Evolutionary conservation across 2,329 filamentous ascomycete species (phyloP).

Genomic region (Aspergillus novofumigatus): DNA sequence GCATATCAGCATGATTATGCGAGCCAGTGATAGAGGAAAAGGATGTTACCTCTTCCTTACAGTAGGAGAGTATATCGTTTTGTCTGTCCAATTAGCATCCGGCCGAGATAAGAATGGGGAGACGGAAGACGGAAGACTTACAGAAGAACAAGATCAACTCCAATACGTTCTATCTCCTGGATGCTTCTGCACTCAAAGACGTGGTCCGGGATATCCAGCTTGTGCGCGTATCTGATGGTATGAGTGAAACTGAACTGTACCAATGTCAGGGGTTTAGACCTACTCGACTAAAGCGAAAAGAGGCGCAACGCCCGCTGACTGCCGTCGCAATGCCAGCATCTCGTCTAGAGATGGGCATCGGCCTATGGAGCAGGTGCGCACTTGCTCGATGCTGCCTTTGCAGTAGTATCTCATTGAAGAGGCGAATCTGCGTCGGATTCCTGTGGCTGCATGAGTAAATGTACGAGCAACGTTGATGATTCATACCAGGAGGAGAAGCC

Average conservation of each 20-base stretch:
- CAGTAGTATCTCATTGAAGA: constrained; percentile 15
- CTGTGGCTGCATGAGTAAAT: constrained; percentile 1
- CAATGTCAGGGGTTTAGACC: background rate
- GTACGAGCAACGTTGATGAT: background rate
- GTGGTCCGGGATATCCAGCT: constrained; percentile 13
- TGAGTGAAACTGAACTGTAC: background rate
- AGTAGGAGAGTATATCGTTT: constrained; percentile 25
- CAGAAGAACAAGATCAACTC: constrained; percentile 17
- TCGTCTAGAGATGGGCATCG: constrained; percentile 12
- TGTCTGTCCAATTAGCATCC: constrained; percentile 10
- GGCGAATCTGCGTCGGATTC: constrained; percentile 10
- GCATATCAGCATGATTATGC: background rate
- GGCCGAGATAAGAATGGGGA: background rate
- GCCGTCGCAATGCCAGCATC: constrained; percentile 14
- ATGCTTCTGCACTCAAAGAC: constrained; percentile 17
- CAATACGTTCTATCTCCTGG: constrained; percentile 16
- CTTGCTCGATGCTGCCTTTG: constrained; percentile 14
- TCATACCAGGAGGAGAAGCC: constrained; percentile 8
- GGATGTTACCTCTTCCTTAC: constrained; percentile 20
- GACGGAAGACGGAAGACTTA: constrained; percentile 4
- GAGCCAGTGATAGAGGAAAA: background rate
- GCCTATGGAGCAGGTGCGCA: constrained; percentile 9
- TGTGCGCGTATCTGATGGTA: constrained; percentile 13
- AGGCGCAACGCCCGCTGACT: constrained; percentile 17
- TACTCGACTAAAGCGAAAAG: constrained; percentile 22